Evolutionary conservation across 2,329 filamentous ascomycete genomes (phyloP).

Genomic region (Colletotrichum liaoningense): DNA sequence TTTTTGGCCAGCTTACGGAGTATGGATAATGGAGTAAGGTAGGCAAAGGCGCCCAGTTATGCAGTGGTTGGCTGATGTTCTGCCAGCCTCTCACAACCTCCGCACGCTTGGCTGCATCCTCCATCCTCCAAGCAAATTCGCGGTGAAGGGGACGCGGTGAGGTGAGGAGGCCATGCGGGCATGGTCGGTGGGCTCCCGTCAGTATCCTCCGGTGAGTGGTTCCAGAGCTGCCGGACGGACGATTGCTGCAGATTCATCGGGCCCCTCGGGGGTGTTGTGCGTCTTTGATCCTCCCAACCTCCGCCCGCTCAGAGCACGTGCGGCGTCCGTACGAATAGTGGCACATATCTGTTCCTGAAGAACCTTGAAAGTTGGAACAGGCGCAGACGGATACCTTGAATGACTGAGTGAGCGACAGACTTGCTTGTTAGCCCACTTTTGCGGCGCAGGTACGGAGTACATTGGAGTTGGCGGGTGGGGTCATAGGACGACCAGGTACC

Average conservation of each 20-base stretch:
- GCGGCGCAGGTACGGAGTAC: background rate
- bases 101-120: background rate
- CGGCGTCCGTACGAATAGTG: too few relatives aligned
- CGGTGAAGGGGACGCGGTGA: background rate
- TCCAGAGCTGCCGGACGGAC: background rate
- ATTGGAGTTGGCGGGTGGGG: background rate
- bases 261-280: background rate
- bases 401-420: background rate
- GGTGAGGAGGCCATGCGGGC: background rate
- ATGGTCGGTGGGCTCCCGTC: background rate
- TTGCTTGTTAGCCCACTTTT: background rate
- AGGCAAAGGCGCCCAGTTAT: background rate
- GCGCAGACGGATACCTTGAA: too few relatives aligned
- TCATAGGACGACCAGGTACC: background rate
- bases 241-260: background rate
- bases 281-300: background rate
- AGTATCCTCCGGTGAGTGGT: background rate
- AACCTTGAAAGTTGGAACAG: too few relatives aligned
- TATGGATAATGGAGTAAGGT: too few relatives aligned
- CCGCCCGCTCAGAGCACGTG: background rate
- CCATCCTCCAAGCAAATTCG: background rate
- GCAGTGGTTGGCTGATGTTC: background rate
- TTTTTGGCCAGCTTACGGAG: too few relatives aligned
- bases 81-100: background rate
- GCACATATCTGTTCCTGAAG: too few relatives aligned